Evolutionary conservation across 2,329 filamentous ascomycete genomes (phyloP), one percentile per base, ranked within the genome.

Genomic region (Epichloe sibirici): DNA sequence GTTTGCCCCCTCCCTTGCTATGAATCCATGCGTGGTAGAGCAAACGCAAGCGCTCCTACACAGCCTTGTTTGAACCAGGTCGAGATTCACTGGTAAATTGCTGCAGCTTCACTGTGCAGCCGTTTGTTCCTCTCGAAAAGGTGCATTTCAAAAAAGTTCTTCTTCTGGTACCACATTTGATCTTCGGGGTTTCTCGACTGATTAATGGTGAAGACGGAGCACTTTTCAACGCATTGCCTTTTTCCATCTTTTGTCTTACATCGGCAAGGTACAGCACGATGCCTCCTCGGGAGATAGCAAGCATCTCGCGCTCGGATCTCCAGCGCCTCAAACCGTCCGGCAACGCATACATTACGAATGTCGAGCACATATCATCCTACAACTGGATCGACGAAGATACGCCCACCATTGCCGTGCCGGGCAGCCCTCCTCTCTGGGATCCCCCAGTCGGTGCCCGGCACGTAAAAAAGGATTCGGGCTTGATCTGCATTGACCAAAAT

Each of bases 371-470:
- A 11, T 64, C 74, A 2, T 78, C 75, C 2, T 78, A 78, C 60
- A 77, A 72, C 58, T 77, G 73, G 74, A 64, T 75, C 49, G 67
- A 72, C 49, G 61, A 63, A 25, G 51, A 62, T 0, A 59, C 53
- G 6, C 69, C 72, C 5, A 73, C 69, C 23, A 76, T 77, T 54
- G 65, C 66, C 23, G 64, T 76, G 21, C 74, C 74, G 21, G 74
- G 74, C 55, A 61, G 17, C 39, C 58, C 59, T 11, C 47, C 59
- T 2, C 62, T 65, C 21, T 75, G 70, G 71, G 61, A 59, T 4
- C 58, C 68, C 68, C 45, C 66, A 9, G 55, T 45, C 21, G 49
- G 28, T 28, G 46, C 62, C 35, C 55, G 38, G 40, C 52, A 51
- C 38, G 46, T 74, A 5, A 54, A 58, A 7, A 64, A 68, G 52